Evolutionary conservation across 129 eudicot genomes (phyloP), one percentile per base, ranked within the genome.

Genomic region (Tanacetum coccineum): DNA sequence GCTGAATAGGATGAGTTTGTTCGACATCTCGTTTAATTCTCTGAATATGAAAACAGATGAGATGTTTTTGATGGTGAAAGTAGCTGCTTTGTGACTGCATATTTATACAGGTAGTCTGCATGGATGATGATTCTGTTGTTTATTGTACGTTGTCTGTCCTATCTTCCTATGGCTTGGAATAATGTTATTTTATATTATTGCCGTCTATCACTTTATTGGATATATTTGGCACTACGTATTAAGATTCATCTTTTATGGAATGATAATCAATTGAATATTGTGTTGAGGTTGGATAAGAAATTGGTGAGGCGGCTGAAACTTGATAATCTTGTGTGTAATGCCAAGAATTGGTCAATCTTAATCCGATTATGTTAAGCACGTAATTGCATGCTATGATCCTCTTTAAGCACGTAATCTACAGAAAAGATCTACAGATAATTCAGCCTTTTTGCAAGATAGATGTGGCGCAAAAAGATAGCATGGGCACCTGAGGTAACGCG

Each of bases 251-350:
- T 22, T 64, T 25, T 9, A n/a, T 25, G 21, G 9, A 7, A 53
- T 64, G 42, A 26, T 44, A 1, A 39, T 52, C 6, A 55, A 20
- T 67, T 3, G 7, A 51, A 20, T 61, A 39, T n/a, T 67, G 39
- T 36, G 11, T 18, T 20, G 6, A 19, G 14, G 4, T 7, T 54
- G 60, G 60, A 72, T 72, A 73, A 39, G 70, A 57, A 73, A 40
- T 18, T 63, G 78, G 57, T 66, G 42, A 28, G 79, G 42, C 79
- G 67, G 67, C 73, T 57, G 14, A 13, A 12, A 50, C 26, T 4
- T 17, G 17, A 13, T 64, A 15, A 13, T 52, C 15, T 74, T 22
- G 25, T 22, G 25, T 72, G 55, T 53, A 54, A 15, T 64, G 65
- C 28, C 54, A 65, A 74, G n/a, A n/a, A n/a, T n/a, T n/a, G n/a